These are phyloP conservation scores for Backusella liffmaniae DNA, from an alignment of 192 early-diverging fungal species.

Conservation along the genomic window DNA sequence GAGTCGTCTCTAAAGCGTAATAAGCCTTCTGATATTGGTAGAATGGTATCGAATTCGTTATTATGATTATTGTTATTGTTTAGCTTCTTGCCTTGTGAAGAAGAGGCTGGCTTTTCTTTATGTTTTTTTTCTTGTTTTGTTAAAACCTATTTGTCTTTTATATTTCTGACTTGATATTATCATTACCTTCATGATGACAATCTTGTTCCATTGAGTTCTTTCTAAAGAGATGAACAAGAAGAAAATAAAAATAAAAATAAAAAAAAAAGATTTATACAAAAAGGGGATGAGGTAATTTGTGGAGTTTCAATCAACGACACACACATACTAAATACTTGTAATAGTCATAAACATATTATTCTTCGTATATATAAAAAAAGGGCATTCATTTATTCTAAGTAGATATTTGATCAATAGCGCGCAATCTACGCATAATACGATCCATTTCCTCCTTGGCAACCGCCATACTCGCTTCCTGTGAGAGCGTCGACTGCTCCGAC, in stretches of 20 bases:
- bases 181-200: neutral
- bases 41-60: neutral
- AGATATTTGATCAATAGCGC: slow-evolving; percentile 16
- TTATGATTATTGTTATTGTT: neutral
- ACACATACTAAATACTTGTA: no score
- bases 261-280: neutral
- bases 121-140: neutral
- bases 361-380: no score
- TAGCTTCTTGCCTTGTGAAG: neutral
- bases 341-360: no score
- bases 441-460: slow-evolving; percentile 24
- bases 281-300: neutral
- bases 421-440: slow-evolving; percentile 23
- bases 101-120: neutral
- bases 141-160: neutral
- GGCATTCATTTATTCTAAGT: neutral
- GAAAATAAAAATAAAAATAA: neutral
- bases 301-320: neutral
- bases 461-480: slow-evolving; percentile 13
- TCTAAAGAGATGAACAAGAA: neutral
- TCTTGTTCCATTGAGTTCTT: neutral
- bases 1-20: slow-evolving; percentile 10
- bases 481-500: slow-evolving; percentile 1
- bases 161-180: neutral
- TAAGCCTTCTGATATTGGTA: neutral